A percentile compares a stretch with the other conserved stretches of the same genome.
phyloP scores from a whole-genome alignment of 2,329 filamentous ascomycete species.

The Cordyceps militaris region DNA sequence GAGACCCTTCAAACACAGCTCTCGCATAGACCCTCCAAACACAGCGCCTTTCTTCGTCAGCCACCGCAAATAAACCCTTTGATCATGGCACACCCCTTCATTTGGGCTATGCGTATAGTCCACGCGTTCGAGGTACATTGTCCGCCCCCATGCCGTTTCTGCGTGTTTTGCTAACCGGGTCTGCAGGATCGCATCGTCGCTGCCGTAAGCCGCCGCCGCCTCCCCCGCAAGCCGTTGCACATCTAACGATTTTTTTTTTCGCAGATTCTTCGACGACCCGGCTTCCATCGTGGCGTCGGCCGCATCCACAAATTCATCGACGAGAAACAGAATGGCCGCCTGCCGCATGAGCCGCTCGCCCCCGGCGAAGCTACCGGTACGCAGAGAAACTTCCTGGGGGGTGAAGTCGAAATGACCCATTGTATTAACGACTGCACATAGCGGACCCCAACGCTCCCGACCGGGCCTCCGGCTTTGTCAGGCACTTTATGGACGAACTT shows the following conservation, averaged over 20 bases:
- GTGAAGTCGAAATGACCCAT: background rate
- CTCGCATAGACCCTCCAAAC: background rate
- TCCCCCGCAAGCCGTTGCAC: background rate
- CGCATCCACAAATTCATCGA: constrained; percentile 45
- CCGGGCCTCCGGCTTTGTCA: constrained; percentile 30
- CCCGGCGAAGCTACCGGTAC: constrained; percentile 47
- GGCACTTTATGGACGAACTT: constrained; percentile 44
- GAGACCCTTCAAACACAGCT: background rate
- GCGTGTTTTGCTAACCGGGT: background rate
- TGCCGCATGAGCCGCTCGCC: constrained; percentile 43
- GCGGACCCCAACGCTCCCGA: constrained; percentile 26
- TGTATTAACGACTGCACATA: constrained; percentile 6
- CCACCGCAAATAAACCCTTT: background rate
- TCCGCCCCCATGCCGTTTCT: rapidly evolving
- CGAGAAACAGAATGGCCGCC: constrained; percentile 40
- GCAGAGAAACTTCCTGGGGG: background rate
- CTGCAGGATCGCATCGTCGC: constrained; percentile 28
- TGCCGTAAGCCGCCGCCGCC: constrained; percentile 21
- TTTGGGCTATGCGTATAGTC: constrained; percentile 27
- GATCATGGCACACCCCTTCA: constrained; percentile 26
- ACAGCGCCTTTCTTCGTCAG: background rate
- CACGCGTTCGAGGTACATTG: constrained; percentile 28
- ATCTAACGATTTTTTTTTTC: constrained; percentile 3
- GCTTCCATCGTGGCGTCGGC: constrained; percentile 46
- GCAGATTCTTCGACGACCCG: constrained; percentile 43